These are phyloP conservation scores for Hibiscus mutabilis DNA, from an alignment of 345 rosid genomes.

Conservation along the genomic window DNA sequence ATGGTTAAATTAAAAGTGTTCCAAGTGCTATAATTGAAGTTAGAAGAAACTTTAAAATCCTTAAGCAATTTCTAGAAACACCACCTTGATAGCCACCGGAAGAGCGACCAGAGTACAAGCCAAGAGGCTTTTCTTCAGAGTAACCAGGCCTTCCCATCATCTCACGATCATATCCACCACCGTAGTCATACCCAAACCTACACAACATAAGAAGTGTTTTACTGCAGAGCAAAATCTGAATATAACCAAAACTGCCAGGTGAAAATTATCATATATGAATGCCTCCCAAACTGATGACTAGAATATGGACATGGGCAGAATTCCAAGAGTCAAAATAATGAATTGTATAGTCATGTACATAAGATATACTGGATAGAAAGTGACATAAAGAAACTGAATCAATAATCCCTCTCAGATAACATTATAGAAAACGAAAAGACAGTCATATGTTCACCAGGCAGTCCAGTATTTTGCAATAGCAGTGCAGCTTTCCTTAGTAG, in stretches of 20 bases:
- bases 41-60: neutral
- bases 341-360: neutral
- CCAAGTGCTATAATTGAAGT: neutral
- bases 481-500: neutral
- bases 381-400: neutral
- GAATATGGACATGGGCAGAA: neutral
- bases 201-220: neutral
- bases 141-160: conserved; percentile 74
- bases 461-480: neutral
- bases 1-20: neutral
- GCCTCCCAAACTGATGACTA: neutral
- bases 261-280: neutral
- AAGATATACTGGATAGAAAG: neutral
- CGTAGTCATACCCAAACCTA: conserved; percentile 78
- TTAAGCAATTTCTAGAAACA: conserved; percentile 17
- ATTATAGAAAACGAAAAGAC: neutral
- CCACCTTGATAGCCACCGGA: conserved; percentile 53
- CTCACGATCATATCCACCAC: conserved; percentile 78
- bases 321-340: neutral
- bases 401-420: neutral
- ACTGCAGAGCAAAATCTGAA: neutral
- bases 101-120: conserved; percentile 58
- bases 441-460: neutral
- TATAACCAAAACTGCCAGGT: neutral
- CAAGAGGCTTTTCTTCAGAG: conserved; percentile 70